Percentiles rank a stretch among this genome's conserved stretches.
Evolutionary conservation across 2,329 filamentous ascomycete genomes (phyloP).

Genomic region (Talaromyces sp.): DNA sequence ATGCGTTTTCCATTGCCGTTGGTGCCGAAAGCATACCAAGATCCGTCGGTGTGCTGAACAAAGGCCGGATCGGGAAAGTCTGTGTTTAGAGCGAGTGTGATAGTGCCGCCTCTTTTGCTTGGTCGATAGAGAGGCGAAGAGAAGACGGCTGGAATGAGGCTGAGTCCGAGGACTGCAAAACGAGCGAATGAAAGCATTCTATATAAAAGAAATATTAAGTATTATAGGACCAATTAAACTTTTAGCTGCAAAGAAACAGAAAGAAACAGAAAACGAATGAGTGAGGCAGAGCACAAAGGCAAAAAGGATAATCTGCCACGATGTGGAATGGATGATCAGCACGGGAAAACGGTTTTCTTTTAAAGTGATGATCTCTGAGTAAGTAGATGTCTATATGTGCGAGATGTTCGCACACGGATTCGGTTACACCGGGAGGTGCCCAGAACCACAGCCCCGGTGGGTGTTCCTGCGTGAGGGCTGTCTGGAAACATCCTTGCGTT

Average conservation of each 20-base stretch:
- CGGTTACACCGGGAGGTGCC: not conserved
- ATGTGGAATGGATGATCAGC: not conserved
- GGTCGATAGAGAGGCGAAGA: not conserved
- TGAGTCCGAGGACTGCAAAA: constrained; percentile 2
- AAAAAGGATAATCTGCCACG: not conserved
- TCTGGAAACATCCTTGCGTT: not conserved
- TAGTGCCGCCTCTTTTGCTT: not conserved
- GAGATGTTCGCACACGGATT: not conserved
- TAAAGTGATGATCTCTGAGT: not conserved
- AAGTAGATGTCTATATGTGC: not conserved
- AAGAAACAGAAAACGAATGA: not conserved
- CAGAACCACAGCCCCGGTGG: not conserved
- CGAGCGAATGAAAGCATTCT: not conserved
- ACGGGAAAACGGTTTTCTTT: not conserved
- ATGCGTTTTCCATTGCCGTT: constrained; percentile 47
- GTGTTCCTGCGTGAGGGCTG: not conserved
- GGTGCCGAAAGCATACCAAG: constrained; percentile 57
- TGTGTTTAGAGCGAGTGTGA: constrained; percentile 24
- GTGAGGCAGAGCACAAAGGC: not conserved
- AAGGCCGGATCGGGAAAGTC: constrained; percentile 43
- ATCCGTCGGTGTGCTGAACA: constrained; percentile 41
- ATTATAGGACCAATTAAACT: not conserved
- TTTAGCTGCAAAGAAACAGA: not conserved
- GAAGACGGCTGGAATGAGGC: not conserved
- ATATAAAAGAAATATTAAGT: not conserved